Percentiles rank a stretch among this genome's conserved stretches.
These are phyloP conservation scores for Balamuthia mandrillaris DNA, from an alignment of 208 protist species.

Conservation along the genomic window DNA sequence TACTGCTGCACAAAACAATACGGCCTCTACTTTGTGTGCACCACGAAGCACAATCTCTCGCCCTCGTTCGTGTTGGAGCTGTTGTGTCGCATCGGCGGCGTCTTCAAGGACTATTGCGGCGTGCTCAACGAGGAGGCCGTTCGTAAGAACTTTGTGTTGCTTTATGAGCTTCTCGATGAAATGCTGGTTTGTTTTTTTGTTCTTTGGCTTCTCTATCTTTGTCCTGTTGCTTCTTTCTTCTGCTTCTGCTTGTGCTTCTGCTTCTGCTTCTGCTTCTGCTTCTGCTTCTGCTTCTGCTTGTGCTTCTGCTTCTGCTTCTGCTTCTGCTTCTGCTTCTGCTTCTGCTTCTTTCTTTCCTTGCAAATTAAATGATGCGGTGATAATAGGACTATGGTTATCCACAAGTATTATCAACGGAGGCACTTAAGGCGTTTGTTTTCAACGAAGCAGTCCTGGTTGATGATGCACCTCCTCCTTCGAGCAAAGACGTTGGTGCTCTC, in stretches of 20 bases:
- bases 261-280: neutral
- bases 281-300: neutral
- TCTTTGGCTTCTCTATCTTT: neutral
- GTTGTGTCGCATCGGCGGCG: conserved; percentile 67
- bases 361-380: neutral
- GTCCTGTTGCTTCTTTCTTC: neutral
- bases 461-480: neutral
- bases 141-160: conserved; percentile 80
- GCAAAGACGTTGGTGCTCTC: neutral
- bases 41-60: conserved; percentile 75
- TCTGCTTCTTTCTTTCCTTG: neutral
- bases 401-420: conserved; percentile 76
- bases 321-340: neutral
- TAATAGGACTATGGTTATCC: conserved; percentile 76
- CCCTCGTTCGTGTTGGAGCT: conserved; percentile 76
- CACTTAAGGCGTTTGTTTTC: conserved; percentile 77
- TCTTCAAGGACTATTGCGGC: conserved; percentile 83
- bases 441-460: conserved; percentile 68
- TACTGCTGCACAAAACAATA: conserved; percentile 76
- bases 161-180: conserved; percentile 89
- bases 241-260: neutral
- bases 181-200: conserved; percentile 51
- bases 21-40: conserved; percentile 79
- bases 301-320: neutral
- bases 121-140: conserved; percentile 82